Base-by-base conservation (phyloP, 2,329 filamentous ascomycete genomes). In the Celoporthe dispersa region DNA sequence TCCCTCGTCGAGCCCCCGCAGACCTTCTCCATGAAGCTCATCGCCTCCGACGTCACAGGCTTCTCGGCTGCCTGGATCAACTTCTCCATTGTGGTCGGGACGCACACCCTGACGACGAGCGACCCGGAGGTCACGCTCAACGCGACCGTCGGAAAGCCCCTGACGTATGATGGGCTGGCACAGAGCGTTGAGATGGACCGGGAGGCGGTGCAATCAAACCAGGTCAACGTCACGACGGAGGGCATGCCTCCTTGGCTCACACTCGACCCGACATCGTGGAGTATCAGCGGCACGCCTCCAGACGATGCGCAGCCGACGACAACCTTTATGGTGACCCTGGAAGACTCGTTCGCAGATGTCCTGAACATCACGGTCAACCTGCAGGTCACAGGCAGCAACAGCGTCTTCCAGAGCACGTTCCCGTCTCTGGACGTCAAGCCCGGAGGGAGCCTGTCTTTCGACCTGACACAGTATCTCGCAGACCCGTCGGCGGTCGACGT, bases 11-110 rank as follows among this genome's bases (percentile, higher is more conserved):
- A 90, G 41, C 89, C 89, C 9, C 91, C 93, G 3, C 91, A 97
- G 76, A 86, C 83, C 0, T 96, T 94, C 75, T 85, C 86, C 28
- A 86, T 97, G 69, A 85, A 88, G 71, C 82, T 97, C 8, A 88
- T 96, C 65, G 93, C 92, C 0, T 95, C 92, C 0, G 92, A 97
- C 76, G 87, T 94, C 25, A 82, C 87, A n/a, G 93, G 92, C 1
- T 97, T 94, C 77, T 87, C 91, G 6, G 91, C 89, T 1, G 85
- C 87, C 12, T 86, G 87, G 1, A 77, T 91, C 66, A 81, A 83
- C 0, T 97, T 97, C 78, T 88, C 90, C 7, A 86, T 97, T 48
- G 84, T 90, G 2, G 89, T 97, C 28, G 91, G 91, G 61, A 87
- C 84, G 66, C 92, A 94, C 78, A 86, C 90, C 73, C 82, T 97